phyloP scores from a whole-genome alignment of 768 basidiomycete genomes.

The Tulasnella sp. region DNA sequence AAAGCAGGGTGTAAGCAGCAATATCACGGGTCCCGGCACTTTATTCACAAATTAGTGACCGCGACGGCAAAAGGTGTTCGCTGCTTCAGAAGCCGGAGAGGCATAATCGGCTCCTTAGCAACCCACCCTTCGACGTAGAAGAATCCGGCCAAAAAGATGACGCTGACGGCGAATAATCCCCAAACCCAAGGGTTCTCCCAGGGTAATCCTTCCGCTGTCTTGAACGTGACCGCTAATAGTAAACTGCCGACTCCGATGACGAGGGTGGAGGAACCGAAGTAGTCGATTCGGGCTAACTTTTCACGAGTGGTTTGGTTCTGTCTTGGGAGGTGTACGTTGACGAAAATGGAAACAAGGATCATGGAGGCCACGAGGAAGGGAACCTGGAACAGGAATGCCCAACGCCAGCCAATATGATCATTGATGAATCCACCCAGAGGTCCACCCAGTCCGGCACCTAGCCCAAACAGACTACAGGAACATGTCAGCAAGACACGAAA shows the following conservation, averaged over 20 bases:
- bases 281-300: slow-evolving; percentile 73
- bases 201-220: slow-evolving; percentile 63
- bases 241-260: slow-evolving; percentile 58
- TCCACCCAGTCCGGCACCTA: slow-evolving; percentile 40
- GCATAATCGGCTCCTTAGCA: slow-evolving; percentile 83
- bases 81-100: slow-evolving; percentile 61
- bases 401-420: slow-evolving; percentile 77
- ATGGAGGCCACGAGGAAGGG: slow-evolving; percentile 67
- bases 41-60: slow-evolving; percentile 49
- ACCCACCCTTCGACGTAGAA: slow-evolving; percentile 66
- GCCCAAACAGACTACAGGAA: slow-evolving; percentile 56
- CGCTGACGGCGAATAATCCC: slow-evolving; percentile 49
- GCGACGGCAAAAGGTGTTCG: slow-evolving; percentile 76
- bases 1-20: background rate
- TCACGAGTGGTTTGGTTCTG: slow-evolving; percentile 45
- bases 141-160: slow-evolving; percentile 46
- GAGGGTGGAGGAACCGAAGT: slow-evolving; percentile 70
- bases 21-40: background rate
- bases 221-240: slow-evolving; percentile 64
- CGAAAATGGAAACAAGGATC: slow-evolving; percentile 58
- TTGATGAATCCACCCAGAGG: slow-evolving; percentile 40
- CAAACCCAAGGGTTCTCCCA: slow-evolving; percentile 67
- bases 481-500: background rate
- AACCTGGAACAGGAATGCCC: slow-evolving; percentile 74
- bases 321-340: slow-evolving; percentile 66